Evolutionary conservation across 345 rosid genomes (phyloP), one percentile per base, ranked within the genome.

Genomic region (Salix arbutifolia): DNA sequence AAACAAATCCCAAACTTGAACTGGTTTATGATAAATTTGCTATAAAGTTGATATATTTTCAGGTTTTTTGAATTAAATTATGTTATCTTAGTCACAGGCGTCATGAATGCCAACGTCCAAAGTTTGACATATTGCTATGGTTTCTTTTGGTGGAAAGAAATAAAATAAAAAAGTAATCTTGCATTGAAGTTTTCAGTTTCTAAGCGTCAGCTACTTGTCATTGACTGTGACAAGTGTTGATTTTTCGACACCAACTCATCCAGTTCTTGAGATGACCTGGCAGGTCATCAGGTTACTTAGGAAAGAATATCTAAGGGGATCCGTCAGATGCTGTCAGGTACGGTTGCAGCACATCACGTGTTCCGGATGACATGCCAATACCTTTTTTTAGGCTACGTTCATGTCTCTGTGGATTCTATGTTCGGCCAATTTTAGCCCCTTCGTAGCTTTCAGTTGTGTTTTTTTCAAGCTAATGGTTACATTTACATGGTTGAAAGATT

Each of bases 231-330:
- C 73, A 38, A 38, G 13, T 56, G 72, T 37, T 67, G 72, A 37
- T 10, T 16, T 19, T 53, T 67, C 9, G 16, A 56, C 66, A 26
- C 26, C 21, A 48, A 48, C 64, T 18, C 53, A 7, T 65, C 9
- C 26, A n/a, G 56, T 5, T 37, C 4, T 13, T 38, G 10, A n/a
- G 44, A 40, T 69, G 79, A 69, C 74, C 61, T 76, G 79, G 67
- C 61, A 44, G 40, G 13, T 5, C 28, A 21, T 21, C 58, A 65
- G 28, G 25, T 8, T 6, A 1, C 5, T 23, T 1, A 23, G 28
- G 28, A 56, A 8, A n/a, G 26, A n/a, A 56, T 23, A 72, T 72
- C 65, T 14, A 11, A 38, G 69, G 52, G 40, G 4, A 23, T 19
- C 42, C 44, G 6, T 58, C 46, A 10, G 14, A 48, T n/a, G 37